Percentiles rank a stretch among this genome's conserved stretches.
phyloP scores from a whole-genome alignment of 2,329 filamentous ascomycete species.

The Fusarium odoratissimum region DNA sequence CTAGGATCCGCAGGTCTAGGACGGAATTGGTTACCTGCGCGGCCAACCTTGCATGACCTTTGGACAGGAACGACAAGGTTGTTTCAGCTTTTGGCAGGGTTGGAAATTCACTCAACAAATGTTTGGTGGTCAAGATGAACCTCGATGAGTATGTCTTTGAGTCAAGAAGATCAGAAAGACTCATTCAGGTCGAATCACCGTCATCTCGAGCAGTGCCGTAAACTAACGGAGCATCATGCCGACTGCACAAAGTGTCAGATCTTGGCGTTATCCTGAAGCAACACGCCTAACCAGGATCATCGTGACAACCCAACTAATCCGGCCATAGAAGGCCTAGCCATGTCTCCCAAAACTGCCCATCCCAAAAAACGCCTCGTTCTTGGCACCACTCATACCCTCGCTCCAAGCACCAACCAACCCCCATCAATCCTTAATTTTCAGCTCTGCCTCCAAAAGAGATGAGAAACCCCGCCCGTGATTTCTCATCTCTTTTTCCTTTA shows the following conservation, averaged over 20 bases:
- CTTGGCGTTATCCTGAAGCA: not conserved
- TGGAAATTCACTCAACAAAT: not conserved
- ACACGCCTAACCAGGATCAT: slow-evolving; percentile 2
- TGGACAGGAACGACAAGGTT: not conserved
- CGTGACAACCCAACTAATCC: not conserved
- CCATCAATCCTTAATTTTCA: not conserved
- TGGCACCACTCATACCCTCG: slow-evolving; percentile 20
- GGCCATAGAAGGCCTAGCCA: not conserved
- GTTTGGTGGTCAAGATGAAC: not conserved
- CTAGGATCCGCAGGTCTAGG: not conserved
- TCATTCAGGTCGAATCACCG: no score
- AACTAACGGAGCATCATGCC: not conserved
- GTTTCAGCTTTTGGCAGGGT: not conserved
- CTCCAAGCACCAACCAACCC: not conserved
- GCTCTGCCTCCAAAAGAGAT: slow-evolving; percentile 8
- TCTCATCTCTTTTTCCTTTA: not conserved
- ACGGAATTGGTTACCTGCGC: not conserved
- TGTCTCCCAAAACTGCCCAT: not conserved
- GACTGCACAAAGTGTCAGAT: not conserved
- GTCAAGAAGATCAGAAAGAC: no score
- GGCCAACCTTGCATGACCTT: not conserved
- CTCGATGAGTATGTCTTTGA: no score
- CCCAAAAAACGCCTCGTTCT: slow-evolving; percentile 8
- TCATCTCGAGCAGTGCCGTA: not conserved
- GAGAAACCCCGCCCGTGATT: slow-evolving; percentile 10